phyloP scores from a whole-genome alignment of 805 yeast species.

The Tetrapisispora taiwanensis region DNA sequence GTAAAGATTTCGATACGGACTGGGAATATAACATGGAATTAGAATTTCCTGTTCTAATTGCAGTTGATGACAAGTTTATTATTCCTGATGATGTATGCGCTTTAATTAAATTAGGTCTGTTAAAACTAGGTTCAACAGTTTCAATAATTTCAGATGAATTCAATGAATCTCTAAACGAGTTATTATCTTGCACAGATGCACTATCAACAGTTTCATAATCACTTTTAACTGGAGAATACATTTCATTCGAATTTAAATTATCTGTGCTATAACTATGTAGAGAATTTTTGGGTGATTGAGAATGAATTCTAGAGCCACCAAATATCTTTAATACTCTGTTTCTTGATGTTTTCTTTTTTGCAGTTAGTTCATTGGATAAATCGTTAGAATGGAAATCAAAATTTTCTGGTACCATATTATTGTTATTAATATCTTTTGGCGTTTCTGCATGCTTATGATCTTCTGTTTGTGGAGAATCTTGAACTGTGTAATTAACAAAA shows the following conservation, averaged over 20 bases:
- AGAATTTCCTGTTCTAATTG: not conserved
- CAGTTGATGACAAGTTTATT: not conserved
- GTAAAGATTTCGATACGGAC: not conserved
- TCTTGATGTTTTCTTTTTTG: slow-evolving; percentile 21
- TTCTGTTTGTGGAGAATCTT: slow-evolving; percentile 10
- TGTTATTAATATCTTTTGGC: not conserved
- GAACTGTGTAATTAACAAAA: slow-evolving; percentile 28
- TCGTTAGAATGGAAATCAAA: not conserved
- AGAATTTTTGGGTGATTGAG: not conserved
- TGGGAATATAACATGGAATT: not conserved
- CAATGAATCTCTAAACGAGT: not conserved
- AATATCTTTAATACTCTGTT: slow-evolving; percentile 26
- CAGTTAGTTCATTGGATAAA: not conserved
- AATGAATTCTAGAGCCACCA: slow-evolving; percentile 10
- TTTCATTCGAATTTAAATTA: not conserved
- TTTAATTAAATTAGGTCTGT: not conserved
- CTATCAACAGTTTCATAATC: not conserved
- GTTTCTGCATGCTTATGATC: not conserved
- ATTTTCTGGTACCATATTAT: not conserved
- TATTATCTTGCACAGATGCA: not conserved
- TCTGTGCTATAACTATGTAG: not conserved
- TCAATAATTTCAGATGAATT: not conserved
- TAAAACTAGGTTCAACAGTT: not conserved
- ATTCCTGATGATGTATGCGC: not conserved
- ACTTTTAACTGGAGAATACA: not conserved